These are phyloP conservation scores for Alternaria brassicicola DNA, from an alignment of 2,329 filamentous ascomycete genomes.

Conservation along the genomic window DNA sequence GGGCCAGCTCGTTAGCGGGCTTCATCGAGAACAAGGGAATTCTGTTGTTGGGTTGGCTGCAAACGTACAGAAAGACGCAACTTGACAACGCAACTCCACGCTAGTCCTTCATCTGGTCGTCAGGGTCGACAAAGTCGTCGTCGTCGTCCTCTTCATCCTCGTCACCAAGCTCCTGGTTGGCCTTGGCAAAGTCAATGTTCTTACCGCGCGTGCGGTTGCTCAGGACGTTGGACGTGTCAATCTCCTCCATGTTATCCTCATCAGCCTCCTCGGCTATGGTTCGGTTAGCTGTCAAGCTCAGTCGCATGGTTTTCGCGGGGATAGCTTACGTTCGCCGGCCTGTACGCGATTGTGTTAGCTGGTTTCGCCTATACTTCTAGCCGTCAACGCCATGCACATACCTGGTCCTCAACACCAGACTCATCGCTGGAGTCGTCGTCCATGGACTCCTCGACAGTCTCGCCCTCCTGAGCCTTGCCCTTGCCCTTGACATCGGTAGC, in stretches of 20 bases:
- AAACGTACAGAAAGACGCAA: constrained; percentile 28
- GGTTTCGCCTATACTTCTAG: constrained; percentile 17
- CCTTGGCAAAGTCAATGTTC: constrained; percentile 91
- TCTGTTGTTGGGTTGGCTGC: neutral
- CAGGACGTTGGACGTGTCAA: constrained; percentile 89
- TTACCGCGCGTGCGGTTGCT: constrained; percentile 84
- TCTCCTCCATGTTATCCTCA: constrained; percentile 85
- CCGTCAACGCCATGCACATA: constrained; percentile 46
- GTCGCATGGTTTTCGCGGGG: constrained; percentile 13
- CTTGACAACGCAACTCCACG: neutral
- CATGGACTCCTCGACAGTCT: constrained; percentile 76
- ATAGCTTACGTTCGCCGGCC: constrained; percentile 46
- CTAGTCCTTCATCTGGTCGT: constrained; percentile 73
- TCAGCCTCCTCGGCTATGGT: constrained; percentile 67
- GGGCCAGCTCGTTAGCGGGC: constrained; percentile 1
- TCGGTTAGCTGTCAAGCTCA: constrained; percentile 26
- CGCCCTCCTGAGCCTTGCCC: constrained; percentile 73
- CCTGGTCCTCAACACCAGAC: constrained; percentile 65
- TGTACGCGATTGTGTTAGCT: constrained; percentile 34
- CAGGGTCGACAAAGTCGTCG: constrained; percentile 67
- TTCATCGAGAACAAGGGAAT: neutral
- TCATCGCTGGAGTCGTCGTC: constrained; percentile 72
- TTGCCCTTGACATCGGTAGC: constrained; percentile 75
- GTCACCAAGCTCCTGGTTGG: constrained; percentile 75
- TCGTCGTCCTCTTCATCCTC: constrained; percentile 83